These are phyloP conservation scores for Suillus tomentosus DNA, from an alignment of 768 basidiomycete genomes.

Conservation along the genomic window DNA sequence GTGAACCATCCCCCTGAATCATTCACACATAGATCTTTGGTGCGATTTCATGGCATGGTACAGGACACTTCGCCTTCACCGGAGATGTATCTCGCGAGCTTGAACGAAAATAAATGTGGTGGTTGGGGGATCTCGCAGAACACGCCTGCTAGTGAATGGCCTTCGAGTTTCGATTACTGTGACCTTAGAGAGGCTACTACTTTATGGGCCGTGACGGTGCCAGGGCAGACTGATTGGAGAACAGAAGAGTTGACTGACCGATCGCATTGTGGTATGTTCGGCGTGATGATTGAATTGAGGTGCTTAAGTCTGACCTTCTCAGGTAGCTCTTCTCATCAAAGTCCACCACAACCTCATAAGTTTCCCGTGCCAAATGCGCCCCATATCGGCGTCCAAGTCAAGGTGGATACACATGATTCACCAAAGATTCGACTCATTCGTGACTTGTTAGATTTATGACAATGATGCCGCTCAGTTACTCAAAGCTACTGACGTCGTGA, in stretches of 20 bases:
- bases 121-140: slow-evolving; percentile 71
- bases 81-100: slow-evolving; percentile 67
- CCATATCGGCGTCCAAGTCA: slow-evolving; percentile 74
- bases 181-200: slow-evolving; percentile 62
- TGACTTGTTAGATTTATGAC: slow-evolving; percentile 58
- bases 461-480: slow-evolving; percentile 42
- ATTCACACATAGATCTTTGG: slow-evolving; percentile 55
- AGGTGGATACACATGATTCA: slow-evolving; percentile 41
- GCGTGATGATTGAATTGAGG: not conserved
- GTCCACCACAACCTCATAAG: slow-evolving; percentile 52
- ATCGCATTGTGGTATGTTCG: slow-evolving; percentile 21
- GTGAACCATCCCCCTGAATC: slow-evolving; percentile 48
- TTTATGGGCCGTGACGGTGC: slow-evolving; percentile 76
- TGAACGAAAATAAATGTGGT: slow-evolving; percentile 48
- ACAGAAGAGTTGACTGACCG: slow-evolving; percentile 30
- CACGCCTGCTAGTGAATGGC: slow-evolving; percentile 18
- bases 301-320: not conserved
- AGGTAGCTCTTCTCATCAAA: slow-evolving; percentile 30
- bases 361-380: slow-evolving; percentile 54
- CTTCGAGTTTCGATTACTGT: slow-evolving; percentile 40
- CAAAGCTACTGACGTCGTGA: slow-evolving; percentile 62
- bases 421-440: slow-evolving; percentile 1
- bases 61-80: slow-evolving; percentile 78
- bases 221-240: slow-evolving; percentile 67
- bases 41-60: slow-evolving; percentile 76